Evolutionary conservation across 176 grass and related monocot species (phyloP).

Genomic region (Oryza glumipatula): DNA sequence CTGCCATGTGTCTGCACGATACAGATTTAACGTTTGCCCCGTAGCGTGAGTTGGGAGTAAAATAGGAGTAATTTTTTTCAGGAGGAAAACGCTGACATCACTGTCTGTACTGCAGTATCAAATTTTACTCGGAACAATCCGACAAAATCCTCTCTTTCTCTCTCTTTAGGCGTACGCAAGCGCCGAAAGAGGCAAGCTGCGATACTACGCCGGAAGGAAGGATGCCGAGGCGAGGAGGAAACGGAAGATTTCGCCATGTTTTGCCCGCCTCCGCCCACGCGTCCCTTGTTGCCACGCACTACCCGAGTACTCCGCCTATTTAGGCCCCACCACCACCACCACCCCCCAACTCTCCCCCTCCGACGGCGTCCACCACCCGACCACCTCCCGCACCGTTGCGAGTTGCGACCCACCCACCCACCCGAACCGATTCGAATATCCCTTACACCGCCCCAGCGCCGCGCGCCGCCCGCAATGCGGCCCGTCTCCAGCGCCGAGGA

Average conservation of each 20-base stretch:
- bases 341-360: constrained; percentile 7
- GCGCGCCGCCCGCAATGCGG: constrained; percentile 44
- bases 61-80: background rate
- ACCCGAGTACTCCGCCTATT: constrained; percentile 7
- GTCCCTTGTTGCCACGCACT: constrained; percentile 16
- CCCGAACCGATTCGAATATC: constrained; percentile 37
- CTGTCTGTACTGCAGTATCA: background rate
- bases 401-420: background rate
- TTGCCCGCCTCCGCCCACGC: constrained; percentile 2
- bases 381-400: constrained; percentile 2
- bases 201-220: constrained; percentile 5
- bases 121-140: background rate
- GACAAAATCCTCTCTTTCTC: background rate
- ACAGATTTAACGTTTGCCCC: background rate
- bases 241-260: constrained; percentile 20
- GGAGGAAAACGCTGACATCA: background rate
- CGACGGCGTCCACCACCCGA: background rate
- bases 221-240: constrained; percentile 8
- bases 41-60: background rate
- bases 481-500: constrained; percentile 40
- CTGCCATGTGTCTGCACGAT: background rate
- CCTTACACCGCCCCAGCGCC: background rate
- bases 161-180: background rate
- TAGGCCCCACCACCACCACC: constrained; percentile 21
- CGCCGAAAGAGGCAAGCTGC: background rate